Conservation (phyloP, 495 filamentous ascomycete species). For the Hamigera avellanea region DNA sequence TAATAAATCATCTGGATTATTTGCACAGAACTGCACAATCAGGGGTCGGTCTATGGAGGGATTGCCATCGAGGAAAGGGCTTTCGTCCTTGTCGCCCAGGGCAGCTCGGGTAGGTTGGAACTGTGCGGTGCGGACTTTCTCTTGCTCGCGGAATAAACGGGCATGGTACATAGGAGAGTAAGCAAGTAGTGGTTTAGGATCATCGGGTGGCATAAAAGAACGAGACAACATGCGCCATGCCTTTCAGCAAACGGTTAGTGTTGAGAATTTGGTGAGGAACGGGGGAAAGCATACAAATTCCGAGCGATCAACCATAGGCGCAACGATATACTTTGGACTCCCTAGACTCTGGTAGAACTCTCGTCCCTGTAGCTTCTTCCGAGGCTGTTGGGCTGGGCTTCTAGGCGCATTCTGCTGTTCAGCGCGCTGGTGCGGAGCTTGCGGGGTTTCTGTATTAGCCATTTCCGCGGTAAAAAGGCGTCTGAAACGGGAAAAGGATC, state of each 20-base stretch:
- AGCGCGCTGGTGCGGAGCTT: slow-evolving; percentile 5
- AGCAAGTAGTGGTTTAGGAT: slow-evolving; percentile 51
- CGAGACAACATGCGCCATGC: slow-evolving; percentile 92
- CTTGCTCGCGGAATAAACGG: slow-evolving; percentile 63
- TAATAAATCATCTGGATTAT: slow-evolving; percentile 67
- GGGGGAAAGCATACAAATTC: slow-evolving; percentile 63
- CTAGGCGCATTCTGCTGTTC: slow-evolving; percentile 13
- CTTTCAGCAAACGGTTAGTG: slow-evolving; percentile 34
- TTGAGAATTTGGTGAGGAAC: not conserved
- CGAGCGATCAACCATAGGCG: slow-evolving; percentile 96
- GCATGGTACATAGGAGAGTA: slow-evolving; percentile 97
- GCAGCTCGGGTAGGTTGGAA: slow-evolving; percentile 57
- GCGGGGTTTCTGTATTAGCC: slow-evolving; percentile 12
- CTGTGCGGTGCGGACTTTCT: slow-evolving; percentile 60
- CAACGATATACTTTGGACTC: slow-evolving; percentile 77
- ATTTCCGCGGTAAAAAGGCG: slow-evolving; percentile 13
- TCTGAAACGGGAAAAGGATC: slow-evolving; percentile 2
- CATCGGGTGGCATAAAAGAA: slow-evolving; percentile 64
- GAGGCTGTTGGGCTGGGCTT: slow-evolving; percentile 2
- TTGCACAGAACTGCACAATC: slow-evolving; percentile 95
- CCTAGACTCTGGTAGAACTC: slow-evolving; percentile 91
- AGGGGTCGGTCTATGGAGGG: slow-evolving; percentile 71
- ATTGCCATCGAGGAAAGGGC: slow-evolving; percentile 71
- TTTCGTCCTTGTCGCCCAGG: slow-evolving; percentile 19
- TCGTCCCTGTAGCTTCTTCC: slow-evolving; percentile 61